Evolutionary conservation across 2,329 filamentous ascomycete species (phyloP).

Genomic region (Colletotrichum sublineola): DNA sequence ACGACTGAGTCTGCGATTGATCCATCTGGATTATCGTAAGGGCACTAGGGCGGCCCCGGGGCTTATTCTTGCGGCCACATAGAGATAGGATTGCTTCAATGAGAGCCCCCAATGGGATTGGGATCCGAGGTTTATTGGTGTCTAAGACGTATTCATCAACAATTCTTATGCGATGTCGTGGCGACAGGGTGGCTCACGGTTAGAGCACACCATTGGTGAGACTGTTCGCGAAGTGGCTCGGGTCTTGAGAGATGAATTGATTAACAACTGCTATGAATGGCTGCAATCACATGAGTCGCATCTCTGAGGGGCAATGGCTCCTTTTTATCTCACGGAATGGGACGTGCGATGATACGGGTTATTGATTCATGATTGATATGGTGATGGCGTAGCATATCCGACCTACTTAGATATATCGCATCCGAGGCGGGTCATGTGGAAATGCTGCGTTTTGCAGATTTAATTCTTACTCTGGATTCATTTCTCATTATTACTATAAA

Average conservation of each 20-base stretch:
- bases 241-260: background rate
- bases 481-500: slow-evolving; percentile 39
- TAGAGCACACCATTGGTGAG: background rate
- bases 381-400: background rate
- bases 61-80: too few relatives aligned
- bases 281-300: background rate
- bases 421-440: too few relatives aligned
- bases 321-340: too few relatives aligned
- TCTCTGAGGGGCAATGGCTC: too few relatives aligned
- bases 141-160: background rate
- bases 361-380: background rate
- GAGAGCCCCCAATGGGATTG: background rate
- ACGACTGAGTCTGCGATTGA: background rate
- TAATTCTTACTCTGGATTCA: slow-evolving; percentile 27
- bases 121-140: background rate
- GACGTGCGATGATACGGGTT: too few relatives aligned
- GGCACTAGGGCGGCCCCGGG: background rate
- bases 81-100: background rate
- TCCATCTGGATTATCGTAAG: background rate
- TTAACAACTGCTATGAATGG: background rate
- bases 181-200: background rate
- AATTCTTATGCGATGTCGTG: too few relatives aligned
- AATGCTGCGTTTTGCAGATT: background rate
- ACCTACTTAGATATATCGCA: background rate
- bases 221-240: background rate